Evolutionary conservation across 768 basidiomycete species (phyloP).

Genomic region (Pulveroboletus sp.): DNA sequence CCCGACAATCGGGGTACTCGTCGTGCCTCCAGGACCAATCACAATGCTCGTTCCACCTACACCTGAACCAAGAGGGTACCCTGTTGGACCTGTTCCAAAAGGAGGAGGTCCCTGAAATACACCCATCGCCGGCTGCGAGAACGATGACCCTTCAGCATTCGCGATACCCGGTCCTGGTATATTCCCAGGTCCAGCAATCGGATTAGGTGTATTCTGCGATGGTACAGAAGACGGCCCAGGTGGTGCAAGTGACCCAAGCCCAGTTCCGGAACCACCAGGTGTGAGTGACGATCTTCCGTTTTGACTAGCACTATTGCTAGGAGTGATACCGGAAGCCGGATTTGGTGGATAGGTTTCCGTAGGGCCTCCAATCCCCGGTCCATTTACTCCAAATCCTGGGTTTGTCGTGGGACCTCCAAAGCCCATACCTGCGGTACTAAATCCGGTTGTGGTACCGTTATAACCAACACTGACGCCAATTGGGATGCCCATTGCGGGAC

Average conservation of each 20-base stretch:
- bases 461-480: conserved; percentile 16
- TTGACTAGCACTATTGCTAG: conserved; percentile 3
- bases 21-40: conserved; percentile 23
- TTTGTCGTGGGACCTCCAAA: conserved; percentile 14
- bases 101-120: conserved; percentile 24
- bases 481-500: conserved; percentile 19
- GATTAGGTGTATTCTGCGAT: conserved; percentile 8
- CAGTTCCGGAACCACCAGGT: conserved; percentile 9
- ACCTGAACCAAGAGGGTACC: conserved; percentile 22
- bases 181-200: conserved; percentile 4
- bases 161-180: conserved; percentile 10
- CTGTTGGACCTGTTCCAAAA: conserved; percentile 13
- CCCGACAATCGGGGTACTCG: conserved; percentile 14
- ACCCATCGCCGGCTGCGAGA: conserved; percentile 27
- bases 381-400: conserved; percentile 21
- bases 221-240: conserved; percentile 4
- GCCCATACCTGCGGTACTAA: conserved; percentile 13
- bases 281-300: conserved; percentile 7
- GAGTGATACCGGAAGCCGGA: conserved; percentile 10
- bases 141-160: conserved; percentile 14
- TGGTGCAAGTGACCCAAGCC: conserved; percentile 3
- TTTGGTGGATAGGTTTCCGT: conserved; percentile 16
- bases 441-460: conserved; percentile 12
- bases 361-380: conserved; percentile 15
- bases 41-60: conserved; percentile 19